Conservation (phyloP, 108 stramenopile species). For the Schizochytrium sp. region DNA sequence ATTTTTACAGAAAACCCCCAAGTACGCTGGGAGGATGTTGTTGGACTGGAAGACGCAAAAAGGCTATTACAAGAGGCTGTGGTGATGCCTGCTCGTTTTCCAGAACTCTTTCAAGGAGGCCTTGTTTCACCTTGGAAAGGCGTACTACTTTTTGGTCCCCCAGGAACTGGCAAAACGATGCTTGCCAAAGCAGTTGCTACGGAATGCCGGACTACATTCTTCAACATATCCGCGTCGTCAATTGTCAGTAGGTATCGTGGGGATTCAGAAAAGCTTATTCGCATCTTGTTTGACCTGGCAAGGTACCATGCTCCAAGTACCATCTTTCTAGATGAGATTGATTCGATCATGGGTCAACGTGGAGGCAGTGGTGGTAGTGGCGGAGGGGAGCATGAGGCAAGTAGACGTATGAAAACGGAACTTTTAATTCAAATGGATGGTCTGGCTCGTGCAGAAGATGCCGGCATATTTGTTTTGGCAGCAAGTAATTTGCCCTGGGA, state of each 20-base stretch:
- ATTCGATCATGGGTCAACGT: constrained; percentile 87
- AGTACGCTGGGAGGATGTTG: constrained; percentile 75
- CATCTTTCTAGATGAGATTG: constrained; percentile 93
- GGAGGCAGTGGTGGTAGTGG: constrained; percentile 68
- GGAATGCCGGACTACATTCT: constrained; percentile 79
- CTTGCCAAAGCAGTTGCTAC: constrained; percentile 86
- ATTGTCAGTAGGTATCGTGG: constrained; percentile 86
- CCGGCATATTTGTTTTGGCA: constrained; percentile 80
- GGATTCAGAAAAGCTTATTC: constrained; percentile 88
- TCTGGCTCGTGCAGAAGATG: constrained; percentile 63
- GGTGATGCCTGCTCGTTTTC: constrained; percentile 77
- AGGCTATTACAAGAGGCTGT: constrained; percentile 79
- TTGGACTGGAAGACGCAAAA: constrained; percentile 76
- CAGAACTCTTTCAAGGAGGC: constrained; percentile 82
- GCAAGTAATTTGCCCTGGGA: constrained; percentile 96
- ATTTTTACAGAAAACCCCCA: constrained; percentile 72
- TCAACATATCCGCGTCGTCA: constrained; percentile 82
- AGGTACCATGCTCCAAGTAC: constrained; percentile 80
- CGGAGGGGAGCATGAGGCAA: constrained; percentile 88
- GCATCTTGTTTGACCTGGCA: constrained; percentile 87
- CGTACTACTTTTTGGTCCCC: constrained; percentile 82
- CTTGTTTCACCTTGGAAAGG: constrained; percentile 81
- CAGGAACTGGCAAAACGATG: constrained; percentile 85
- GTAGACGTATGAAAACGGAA: constrained; percentile 93
- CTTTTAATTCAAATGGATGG: constrained; percentile 95